phyloP scores from a whole-genome alignment of 129 eudicot species.

The Escallonia herrerae region DNA sequence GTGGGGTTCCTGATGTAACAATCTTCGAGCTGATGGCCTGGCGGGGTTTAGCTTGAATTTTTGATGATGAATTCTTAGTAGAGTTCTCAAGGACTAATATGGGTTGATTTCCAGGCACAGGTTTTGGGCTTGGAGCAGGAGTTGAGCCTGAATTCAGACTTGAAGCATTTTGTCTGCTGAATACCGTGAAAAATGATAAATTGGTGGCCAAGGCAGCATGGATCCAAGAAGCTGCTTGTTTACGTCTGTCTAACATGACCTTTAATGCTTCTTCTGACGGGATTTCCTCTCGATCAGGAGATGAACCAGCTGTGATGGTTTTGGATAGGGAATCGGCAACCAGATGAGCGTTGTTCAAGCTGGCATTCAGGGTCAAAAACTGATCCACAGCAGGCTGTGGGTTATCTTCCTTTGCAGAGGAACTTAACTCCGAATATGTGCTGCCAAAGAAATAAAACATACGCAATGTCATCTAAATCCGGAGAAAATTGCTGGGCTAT shows the following conservation, averaged over 20 bases:
- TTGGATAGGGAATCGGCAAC: slow-evolving; percentile 62
- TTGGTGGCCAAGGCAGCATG: slow-evolving; percentile 79
- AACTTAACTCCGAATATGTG: slow-evolving; percentile 71
- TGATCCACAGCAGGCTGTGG: slow-evolving; percentile 88
- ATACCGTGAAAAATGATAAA: slow-evolving; percentile 63
- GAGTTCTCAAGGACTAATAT: slow-evolving; percentile 61
- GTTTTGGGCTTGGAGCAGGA: slow-evolving; percentile 31
- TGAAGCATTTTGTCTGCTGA: slow-evolving; percentile 34
- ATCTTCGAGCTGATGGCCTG: slow-evolving; percentile 38
- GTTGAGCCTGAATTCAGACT: slow-evolving; percentile 22
- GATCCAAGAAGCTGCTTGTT: slow-evolving; percentile 84
- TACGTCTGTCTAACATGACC: slow-evolving; percentile 49
- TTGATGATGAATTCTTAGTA: slow-evolving; percentile 38
- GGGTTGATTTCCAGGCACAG: slow-evolving; percentile 29
- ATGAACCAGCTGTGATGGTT: slow-evolving; percentile 26
- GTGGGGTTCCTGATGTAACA: slow-evolving; percentile 31
- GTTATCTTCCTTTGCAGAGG: slow-evolving; percentile 76
- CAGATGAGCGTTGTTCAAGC: slow-evolving; percentile 45
- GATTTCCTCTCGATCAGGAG: slow-evolving; percentile 53
- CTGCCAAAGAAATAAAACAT: slow-evolving; percentile 29
- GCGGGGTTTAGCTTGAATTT: slow-evolving; percentile 54
- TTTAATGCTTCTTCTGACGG: slow-evolving; percentile 62
- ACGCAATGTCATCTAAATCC: too few relatives aligned
- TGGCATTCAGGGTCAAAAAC: slow-evolving; percentile 62
- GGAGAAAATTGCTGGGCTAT: too few relatives aligned